Conservation (phyloP, 768 basidiomycete species). For the Termitomyces sp. region DNA sequence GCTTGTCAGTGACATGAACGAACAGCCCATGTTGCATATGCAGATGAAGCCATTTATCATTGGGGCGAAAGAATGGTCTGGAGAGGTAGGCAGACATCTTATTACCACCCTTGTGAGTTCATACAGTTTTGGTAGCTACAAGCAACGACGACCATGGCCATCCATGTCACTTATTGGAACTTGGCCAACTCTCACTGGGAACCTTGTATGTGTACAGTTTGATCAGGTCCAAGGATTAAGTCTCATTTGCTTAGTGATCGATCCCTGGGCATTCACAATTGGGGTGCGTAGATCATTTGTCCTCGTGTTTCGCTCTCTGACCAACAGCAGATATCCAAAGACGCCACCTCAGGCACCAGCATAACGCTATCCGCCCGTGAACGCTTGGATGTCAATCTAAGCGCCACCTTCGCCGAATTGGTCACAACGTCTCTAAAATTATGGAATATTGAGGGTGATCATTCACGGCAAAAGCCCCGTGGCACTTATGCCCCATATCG, state of each 20-base stretch:
- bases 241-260: slow-evolving; percentile 64
- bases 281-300: slow-evolving; percentile 38
- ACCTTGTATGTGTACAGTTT: slow-evolving; percentile 53
- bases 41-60: slow-evolving; percentile 82
- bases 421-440: slow-evolving; percentile 69
- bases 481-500: slow-evolving; percentile 93
- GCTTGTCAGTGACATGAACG: slow-evolving; percentile 92
- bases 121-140: slow-evolving; percentile 53
- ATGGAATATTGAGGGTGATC: slow-evolving; percentile 72
- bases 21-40: slow-evolving; percentile 90
- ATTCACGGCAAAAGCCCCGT: slow-evolving; percentile 69
- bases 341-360: slow-evolving; percentile 50
- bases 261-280: slow-evolving; percentile 90
- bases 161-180: slow-evolving; percentile 94
- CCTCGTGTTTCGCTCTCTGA: background rate
- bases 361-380: slow-evolving; percentile 71
- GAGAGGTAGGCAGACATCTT: slow-evolving; percentile 52
- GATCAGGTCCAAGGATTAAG: background rate
- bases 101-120: background rate
- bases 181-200: slow-evolving; percentile 98
- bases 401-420: slow-evolving; percentile 86
- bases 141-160: slow-evolving; percentile 77
- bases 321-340: slow-evolving; percentile 47
- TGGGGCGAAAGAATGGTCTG: slow-evolving; percentile 90
- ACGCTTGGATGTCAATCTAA: slow-evolving; percentile 87